Evolutionary conservation across 306 rosid species (phyloP), one percentile per base, ranked within the genome.

Genomic region (Rosa lucieae): DNA sequence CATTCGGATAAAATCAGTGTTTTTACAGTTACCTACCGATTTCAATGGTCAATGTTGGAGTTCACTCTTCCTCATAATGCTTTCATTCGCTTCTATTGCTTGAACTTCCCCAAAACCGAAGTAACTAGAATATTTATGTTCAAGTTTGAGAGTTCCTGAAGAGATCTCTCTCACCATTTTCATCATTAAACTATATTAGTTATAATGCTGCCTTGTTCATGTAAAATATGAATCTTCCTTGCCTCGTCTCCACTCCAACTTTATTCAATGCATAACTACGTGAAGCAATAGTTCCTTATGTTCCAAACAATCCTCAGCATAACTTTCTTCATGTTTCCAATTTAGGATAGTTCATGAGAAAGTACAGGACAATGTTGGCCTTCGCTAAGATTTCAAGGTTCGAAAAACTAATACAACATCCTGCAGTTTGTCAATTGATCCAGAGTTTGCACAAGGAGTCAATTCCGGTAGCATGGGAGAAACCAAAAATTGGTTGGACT

Each of bases 381-480:
- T 10, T 87, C 29, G 69, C 80, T 47, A 88, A 75, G 58, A 77
- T 81, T 3, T 53, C 84, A 26, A 86, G 84, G 82, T 86, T 78
- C 23, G 79, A 84, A 82, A 83, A 66, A 48, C 59, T 58, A 77
- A 76, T 80, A 6, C 85, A 81, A 70, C 77, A 44, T 75, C 90
- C 86, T 7, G 70, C 48, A 70, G 68, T 84, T 69, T 72, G 56
- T 20, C 15, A 62, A 23, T n/a, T 63, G 69, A 63, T 83, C 9
- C 81, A 92, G 74, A 68, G 51, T 73, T 79, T 81, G 67, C 92
- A 84, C 43, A 87, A 84, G 75, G 84, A 83, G 70, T 56, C 87
- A 56, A 91, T 91, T 65, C 91, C 88, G 35, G 96, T 93, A 79
- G 44, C 70, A 77, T 93, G 97, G 96, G 82, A 80, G 40, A 85